A percentile compares a stretch with the other conserved stretches of the same genome.
Evolutionary conservation across 2,329 filamentous ascomycete genomes (phyloP).

Genomic region (Hypoxylon sp.): DNA sequence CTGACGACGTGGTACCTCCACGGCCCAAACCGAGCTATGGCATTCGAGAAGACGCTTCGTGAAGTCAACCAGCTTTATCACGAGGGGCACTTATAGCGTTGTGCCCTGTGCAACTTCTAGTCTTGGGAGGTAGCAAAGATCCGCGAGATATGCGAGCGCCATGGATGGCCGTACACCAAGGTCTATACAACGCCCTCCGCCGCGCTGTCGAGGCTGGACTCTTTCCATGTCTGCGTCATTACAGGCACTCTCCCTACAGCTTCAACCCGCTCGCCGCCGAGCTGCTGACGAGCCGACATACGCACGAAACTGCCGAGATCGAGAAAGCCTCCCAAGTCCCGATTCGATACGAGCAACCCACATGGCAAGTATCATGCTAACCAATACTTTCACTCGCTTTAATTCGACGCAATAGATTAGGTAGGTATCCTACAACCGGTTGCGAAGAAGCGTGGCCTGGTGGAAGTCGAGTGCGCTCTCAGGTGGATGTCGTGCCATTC

Average conservation of each 20-base stretch:
- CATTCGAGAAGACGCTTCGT: slow-evolving; percentile 59
- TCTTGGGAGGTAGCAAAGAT: slow-evolving; percentile 61
- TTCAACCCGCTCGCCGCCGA: slow-evolving; percentile 60
- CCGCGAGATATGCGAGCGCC: slow-evolving; percentile 56
- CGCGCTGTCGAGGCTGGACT: slow-evolving; percentile 56
- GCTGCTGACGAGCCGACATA: slow-evolving; percentile 57
- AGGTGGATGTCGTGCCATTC: slow-evolving; percentile 11
- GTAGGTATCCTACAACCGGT: not conserved
- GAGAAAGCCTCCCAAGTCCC: slow-evolving; percentile 50
- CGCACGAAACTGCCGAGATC: slow-evolving; percentile 39
- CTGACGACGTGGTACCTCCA: slow-evolving; percentile 57
- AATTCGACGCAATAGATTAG: slow-evolving; percentile 10
- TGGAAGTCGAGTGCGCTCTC: slow-evolving; percentile 6
- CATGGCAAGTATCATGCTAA: slow-evolving; percentile 1
- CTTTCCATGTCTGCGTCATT: slow-evolving; percentile 56
- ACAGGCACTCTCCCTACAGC: slow-evolving; percentile 56
- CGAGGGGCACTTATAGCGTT: slow-evolving; percentile 58
- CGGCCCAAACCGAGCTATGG: slow-evolving; percentile 59
- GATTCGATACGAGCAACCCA: slow-evolving; percentile 49
- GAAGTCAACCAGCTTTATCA: slow-evolving; percentile 60
- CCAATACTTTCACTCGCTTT: slow-evolving; percentile 4
- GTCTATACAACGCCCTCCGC: slow-evolving; percentile 43
- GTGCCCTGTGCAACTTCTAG: slow-evolving; percentile 60
- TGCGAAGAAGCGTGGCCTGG: slow-evolving; percentile 15
- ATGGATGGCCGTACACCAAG: slow-evolving; percentile 61